Percentiles rank a stretch among this genome's conserved stretches.
Conservation (phyloP, 1,284 basidiomycete species). For the Ustilago loliicola region DNA sequence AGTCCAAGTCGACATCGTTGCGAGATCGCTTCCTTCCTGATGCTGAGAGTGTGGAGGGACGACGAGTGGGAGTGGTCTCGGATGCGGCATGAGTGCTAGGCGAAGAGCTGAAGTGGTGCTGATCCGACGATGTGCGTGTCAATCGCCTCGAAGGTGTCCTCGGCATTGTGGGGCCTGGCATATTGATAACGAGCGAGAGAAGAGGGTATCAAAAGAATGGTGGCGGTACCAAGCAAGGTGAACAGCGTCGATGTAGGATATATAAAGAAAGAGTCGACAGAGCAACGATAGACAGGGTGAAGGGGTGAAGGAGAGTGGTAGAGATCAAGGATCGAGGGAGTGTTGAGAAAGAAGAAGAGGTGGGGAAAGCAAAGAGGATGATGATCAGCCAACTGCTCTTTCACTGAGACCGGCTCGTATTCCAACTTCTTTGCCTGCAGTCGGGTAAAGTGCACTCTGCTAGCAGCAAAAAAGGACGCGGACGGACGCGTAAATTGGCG, state of each 20-base stretch:
- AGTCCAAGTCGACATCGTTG: conserved; percentile 35
- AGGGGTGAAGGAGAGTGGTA: background rate
- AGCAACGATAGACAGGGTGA: conserved; percentile 6
- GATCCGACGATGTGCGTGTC: conserved; percentile 32
- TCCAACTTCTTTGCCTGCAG: background rate
- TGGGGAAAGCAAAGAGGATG: conserved; percentile 2
- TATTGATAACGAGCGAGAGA: background rate
- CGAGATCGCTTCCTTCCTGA: conserved; percentile 40
- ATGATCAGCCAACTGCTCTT: conserved; percentile 28
- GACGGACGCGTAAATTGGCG: conserved; percentile 53
- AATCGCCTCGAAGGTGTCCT: conserved; percentile 39
- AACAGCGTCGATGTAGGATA: background rate
- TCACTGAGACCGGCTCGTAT: too few species aligned
- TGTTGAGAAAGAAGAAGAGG: conserved; percentile 6
- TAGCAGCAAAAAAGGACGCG: conserved; percentile 5
- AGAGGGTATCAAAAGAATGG: conserved; percentile 1
- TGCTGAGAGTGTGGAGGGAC: conserved; percentile 23
- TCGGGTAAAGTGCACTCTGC: background rate
- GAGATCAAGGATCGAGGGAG: background rate
- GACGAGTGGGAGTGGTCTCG: conserved; percentile 28
- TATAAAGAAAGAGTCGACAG: conserved; percentile 4
- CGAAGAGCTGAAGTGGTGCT: conserved; percentile 21
- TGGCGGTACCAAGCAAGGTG: background rate
- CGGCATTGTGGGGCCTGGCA: conserved; percentile 38
- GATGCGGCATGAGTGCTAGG: conserved; percentile 13